Percentiles rank a stretch among this genome's conserved stretches.
phyloP scores from a whole-genome alignment of 768 basidiomycete species.

The Leccinum subgranulosum region DNA sequence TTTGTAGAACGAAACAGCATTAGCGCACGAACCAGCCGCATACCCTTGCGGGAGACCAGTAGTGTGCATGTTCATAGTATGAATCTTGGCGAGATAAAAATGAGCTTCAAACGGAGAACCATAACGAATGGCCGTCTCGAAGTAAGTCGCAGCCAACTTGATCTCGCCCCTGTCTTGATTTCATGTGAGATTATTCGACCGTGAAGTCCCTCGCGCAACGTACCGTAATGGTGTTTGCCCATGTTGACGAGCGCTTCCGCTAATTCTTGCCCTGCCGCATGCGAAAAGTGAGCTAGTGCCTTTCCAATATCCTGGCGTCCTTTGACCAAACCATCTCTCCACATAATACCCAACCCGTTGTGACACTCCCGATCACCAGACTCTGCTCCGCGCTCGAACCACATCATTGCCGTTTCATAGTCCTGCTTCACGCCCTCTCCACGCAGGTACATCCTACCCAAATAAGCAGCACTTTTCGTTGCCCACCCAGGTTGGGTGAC shows the following conservation, averaged over 20 bases:
- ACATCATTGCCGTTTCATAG: constrained; percentile 74
- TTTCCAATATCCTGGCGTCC: constrained; percentile 64
- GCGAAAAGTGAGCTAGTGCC: constrained; percentile 64
- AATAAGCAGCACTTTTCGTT: constrained; percentile 77
- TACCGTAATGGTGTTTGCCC: constrained; percentile 75
- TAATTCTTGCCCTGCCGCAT: constrained; percentile 83
- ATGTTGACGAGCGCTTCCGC: constrained; percentile 92
- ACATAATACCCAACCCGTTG: constrained; percentile 90
- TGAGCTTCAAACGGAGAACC: constrained; percentile 95
- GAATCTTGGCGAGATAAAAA: constrained; percentile 87
- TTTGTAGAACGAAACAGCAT: constrained; percentile 92
- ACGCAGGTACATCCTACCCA: constrained; percentile 91
- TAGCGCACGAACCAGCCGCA: constrained; percentile 75
- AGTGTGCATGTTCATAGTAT: constrained; percentile 53
- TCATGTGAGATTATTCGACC: constrained; percentile 3
- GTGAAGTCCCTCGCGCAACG: constrained; percentile 11
- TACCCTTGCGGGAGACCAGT: constrained; percentile 43
- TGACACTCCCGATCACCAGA: constrained; percentile 84
- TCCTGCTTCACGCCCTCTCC: constrained; percentile 90
- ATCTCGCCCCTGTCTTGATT: constrained; percentile 66
- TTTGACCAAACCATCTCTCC: constrained; percentile 80
- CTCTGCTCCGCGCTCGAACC: constrained; percentile 87
- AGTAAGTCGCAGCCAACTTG: constrained; percentile 61
- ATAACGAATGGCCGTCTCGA: constrained; percentile 80
- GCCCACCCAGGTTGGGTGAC: constrained; percentile 57